These are phyloP conservation scores for Boletus tomentosulus DNA, from an alignment of 768 basidiomycete genomes.

Conservation along the genomic window DNA sequence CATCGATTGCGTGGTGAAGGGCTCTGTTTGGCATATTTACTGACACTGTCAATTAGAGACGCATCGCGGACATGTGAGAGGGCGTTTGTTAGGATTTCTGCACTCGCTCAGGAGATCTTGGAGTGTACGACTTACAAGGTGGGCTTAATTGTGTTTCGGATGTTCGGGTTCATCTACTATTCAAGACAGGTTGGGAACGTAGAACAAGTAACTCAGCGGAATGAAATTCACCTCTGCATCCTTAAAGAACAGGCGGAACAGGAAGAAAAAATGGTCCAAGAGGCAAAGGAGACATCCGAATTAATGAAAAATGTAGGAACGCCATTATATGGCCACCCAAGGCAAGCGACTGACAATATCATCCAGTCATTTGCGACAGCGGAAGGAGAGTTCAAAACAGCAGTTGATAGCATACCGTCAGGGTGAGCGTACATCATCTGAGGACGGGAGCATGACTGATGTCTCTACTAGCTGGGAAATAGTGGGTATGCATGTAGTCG, in stretches of 20 bases:
- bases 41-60: constrained; percentile 3
- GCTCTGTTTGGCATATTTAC: neutral
- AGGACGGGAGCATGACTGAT: neutral
- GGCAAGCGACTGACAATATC: neutral
- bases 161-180: neutral
- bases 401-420: constrained; percentile 12
- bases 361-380: constrained; percentile 12
- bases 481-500: constrained; percentile 14
- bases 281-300: constrained; percentile 14
- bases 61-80: constrained; percentile 14
- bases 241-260: constrained; percentile 12
- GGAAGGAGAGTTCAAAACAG: constrained; percentile 13
- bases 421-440: constrained; percentile 4
- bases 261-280: constrained; percentile 9
- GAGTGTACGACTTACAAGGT: constrained; percentile 20
- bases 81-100: constrained; percentile 12
- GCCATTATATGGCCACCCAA: neutral
- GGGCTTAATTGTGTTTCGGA: neutral
- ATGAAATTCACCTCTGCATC: constrained; percentile 15
- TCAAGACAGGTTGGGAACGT: constrained; percentile 7
- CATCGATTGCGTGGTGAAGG: neutral
- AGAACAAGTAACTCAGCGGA: constrained; percentile 8
- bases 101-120: constrained; percentile 17
- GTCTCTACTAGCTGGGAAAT: constrained; percentile 5
- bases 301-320: constrained; percentile 14